phyloP scores from a whole-genome alignment of 2,329 filamentous ascomycete genomes.

The Colletotrichum sp. region DNA sequence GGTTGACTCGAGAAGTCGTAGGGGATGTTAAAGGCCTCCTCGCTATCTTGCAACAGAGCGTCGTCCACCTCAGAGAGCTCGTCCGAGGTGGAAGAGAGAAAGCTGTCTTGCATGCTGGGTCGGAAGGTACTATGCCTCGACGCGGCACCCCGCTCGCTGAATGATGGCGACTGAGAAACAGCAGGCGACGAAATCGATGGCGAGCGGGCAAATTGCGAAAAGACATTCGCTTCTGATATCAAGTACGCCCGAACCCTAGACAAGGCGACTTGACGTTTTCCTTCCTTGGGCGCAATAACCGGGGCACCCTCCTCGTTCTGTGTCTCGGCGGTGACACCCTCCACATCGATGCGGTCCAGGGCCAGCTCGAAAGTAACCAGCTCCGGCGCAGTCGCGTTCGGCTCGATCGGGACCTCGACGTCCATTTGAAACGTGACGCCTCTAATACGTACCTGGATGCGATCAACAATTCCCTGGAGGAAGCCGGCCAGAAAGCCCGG shows the following conservation, averaged over 20 bases:
- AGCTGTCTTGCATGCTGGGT: conserved; percentile 21
- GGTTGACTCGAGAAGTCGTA: conserved; percentile 50
- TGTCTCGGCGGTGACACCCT: conserved; percentile 62
- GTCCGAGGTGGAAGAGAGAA: conserved; percentile 34
- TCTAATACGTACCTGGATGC: conserved; percentile 69
- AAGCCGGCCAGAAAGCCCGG: conserved; percentile 75
- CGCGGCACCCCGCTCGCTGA: conserved; percentile 30
- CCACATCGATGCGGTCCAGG: conserved; percentile 68
- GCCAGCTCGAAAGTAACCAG: conserved; percentile 68
- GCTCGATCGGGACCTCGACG: conserved; percentile 58
- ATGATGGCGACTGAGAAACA: conserved; percentile 49
- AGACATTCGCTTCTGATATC: conserved; percentile 71
- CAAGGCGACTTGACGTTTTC: conserved; percentile 70
- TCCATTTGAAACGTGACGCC: conserved; percentile 72
- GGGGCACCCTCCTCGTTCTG: conserved; percentile 34
- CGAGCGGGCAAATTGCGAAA: conserved; percentile 63
- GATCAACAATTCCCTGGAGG: conserved; percentile 75
- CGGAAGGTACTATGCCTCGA: conserved; percentile 26
- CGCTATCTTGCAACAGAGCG: conserved; percentile 51
- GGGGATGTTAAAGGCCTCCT: conserved; percentile 61
- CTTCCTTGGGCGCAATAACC: conserved; percentile 56
- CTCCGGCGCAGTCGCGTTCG: conserved; percentile 51
- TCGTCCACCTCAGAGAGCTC: conserved; percentile 39
- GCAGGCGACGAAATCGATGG: conserved; percentile 58
- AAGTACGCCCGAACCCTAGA: conserved; percentile 67